Evolutionary conservation across 1,139 yeast species (phyloP).

Genomic region (Barnettozyma hawaiiensis): DNA sequence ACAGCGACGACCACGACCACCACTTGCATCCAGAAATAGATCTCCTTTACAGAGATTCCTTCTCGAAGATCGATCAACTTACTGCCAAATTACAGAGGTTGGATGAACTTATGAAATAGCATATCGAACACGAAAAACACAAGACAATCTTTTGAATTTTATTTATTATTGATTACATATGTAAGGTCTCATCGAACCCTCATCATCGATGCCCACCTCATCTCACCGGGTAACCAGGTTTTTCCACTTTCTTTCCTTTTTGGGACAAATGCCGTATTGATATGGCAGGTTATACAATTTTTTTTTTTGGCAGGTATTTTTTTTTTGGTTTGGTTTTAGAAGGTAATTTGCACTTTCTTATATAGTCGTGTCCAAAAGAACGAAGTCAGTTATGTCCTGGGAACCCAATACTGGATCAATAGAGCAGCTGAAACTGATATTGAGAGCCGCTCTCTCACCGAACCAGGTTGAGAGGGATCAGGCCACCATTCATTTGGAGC

Average conservation of each 20-base stretch:
- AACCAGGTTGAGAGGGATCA: constrained; percentile 47
- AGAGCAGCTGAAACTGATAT: constrained; percentile 55
- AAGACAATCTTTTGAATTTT: neutral
- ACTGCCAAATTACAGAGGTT: constrained; percentile 17
- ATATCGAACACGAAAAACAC: neutral
- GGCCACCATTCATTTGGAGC: constrained; percentile 61
- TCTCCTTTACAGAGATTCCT: constrained; percentile 44
- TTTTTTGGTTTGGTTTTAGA: too few species aligned
- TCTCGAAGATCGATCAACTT: constrained; percentile 42
- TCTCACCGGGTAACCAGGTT: constrained; percentile 1
- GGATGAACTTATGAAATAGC: constrained; percentile 13
- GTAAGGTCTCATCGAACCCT: too few species aligned
- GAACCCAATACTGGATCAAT: constrained; percentile 56
- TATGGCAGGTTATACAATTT: constrained; percentile 1
- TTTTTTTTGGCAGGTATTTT: constrained; percentile 3
- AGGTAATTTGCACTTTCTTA: too few species aligned
- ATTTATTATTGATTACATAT: neutral
- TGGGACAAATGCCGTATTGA: neutral
- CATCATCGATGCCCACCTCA: too few species aligned
- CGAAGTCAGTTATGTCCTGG: constrained; percentile 38
- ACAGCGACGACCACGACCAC: neutral
- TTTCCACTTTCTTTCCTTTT: neutral
- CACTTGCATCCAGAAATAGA: constrained; percentile 38
- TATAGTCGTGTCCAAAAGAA: neutral
- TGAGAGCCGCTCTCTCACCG: constrained; percentile 62